Evolutionary conservation across 805 yeast genomes (phyloP).

Genomic region (Komagataella phaffii): DNA sequence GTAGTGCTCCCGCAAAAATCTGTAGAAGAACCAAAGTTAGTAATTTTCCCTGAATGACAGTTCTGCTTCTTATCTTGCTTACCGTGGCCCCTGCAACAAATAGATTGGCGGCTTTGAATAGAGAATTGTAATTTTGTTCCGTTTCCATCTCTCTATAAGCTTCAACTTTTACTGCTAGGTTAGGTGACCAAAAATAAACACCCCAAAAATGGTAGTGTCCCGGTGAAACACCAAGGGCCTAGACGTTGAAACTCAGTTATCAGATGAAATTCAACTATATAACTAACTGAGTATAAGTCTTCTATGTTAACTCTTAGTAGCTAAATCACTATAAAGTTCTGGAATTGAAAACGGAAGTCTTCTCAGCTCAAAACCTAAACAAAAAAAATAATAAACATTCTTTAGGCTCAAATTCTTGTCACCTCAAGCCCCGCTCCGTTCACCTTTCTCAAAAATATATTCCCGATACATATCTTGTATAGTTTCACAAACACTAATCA

Average conservation of each 20-base stretch:
- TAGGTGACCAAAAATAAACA: not conserved
- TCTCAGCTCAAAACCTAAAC: conserved; percentile 11
- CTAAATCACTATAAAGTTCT: conserved; percentile 6
- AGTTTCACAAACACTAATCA: not conserved
- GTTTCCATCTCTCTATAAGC: conserved; percentile 27
- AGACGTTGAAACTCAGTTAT: not conserved
- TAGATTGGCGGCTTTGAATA: conserved; percentile 38
- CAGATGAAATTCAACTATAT: not conserved
- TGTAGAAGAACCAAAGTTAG: conserved; percentile 5
- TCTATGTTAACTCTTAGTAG: not conserved
- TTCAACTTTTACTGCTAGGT: not conserved
- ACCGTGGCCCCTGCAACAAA: conserved; percentile 41
- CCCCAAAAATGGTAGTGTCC: not conserved
- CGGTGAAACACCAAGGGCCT: not conserved
- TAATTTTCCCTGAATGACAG: not conserved
- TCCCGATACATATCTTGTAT: conserved; percentile 4
- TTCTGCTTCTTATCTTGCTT: conserved; percentile 12
- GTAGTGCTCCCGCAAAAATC: conserved; percentile 35
- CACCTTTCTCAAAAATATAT: conserved; percentile 2
- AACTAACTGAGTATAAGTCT: not conserved
- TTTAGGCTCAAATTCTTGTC: not conserved
- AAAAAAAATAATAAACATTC: conserved; percentile 2
- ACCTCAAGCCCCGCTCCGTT: not conserved
- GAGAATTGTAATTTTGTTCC: conserved; percentile 26
- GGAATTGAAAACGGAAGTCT: conserved; percentile 6